Base-by-base conservation (phyloP, 2,329 filamentous ascomycete genomes). In the Elsinoe australis region DNA sequence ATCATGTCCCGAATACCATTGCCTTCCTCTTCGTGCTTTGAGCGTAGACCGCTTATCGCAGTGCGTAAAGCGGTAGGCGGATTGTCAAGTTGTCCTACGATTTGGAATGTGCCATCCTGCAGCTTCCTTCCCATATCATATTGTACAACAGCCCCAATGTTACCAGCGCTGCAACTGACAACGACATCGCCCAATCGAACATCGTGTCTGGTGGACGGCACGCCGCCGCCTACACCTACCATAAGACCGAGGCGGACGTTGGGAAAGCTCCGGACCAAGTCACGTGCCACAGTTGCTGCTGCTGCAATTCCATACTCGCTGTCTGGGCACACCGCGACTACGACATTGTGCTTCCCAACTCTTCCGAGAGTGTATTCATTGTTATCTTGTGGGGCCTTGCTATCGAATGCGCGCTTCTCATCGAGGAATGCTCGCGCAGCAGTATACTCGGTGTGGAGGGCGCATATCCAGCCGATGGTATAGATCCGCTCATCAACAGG, bases 381-480 rank as follows among this genome's bases (percentile, higher is more conserved):
- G 31, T 52, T 54, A 53, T 50, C 52, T 17, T 14, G 12, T 0
- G 0, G 21, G 7, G 4, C 14, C 3, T 3, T 62, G 2, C 19
- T 17, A 4, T 19, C 24, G 0, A 55, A 3, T 0, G 58, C 58
- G 42, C 70, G 62, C 24, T 58, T 51, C 50, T 71, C 62, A 44
- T 72, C 69, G 1, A 72, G 63, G 19, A 71, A 63, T 0, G 42
- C 55, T 22, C 56, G 54, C 3, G 69, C 68, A 3, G 69, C 68
- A 38, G 64, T 58, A 38, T 58, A 60, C 45, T 72, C 70, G 0
- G 53, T 58, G 1, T 6, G 14, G 3, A 71, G 49, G 6, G 69
- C 68, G 49, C 66, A 71, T 4, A 73, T 69, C 67, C 67, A 71
- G n/a, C 67, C 69, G 5, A 72, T 61, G 0, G 59, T 67, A 48